A percentile compares a stretch with the other conserved stretches of the same genome.
Evolutionary conservation across 1,284 basidiomycete genomes (phyloP).

Genomic region (Psilocybe mexicana): DNA sequence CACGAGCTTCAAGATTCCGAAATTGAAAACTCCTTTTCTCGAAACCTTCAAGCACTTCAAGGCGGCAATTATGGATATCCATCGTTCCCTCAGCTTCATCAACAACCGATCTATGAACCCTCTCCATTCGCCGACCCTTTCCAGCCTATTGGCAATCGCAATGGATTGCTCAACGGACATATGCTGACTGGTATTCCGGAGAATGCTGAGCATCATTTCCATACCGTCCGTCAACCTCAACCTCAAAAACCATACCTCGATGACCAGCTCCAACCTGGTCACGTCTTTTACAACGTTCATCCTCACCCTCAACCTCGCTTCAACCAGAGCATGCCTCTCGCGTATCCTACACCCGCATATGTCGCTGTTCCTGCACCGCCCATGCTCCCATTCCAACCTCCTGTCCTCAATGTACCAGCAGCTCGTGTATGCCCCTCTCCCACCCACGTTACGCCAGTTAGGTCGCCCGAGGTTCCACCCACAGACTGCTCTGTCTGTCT

Average conservation of each 20-base stretch:
- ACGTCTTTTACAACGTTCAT: conserved; percentile 19
- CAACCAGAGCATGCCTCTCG: conserved; percentile 19
- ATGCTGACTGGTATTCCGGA: conserved; percentile 37
- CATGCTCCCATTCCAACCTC: conserved; percentile 28
- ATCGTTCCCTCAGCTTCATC: conserved; percentile 28
- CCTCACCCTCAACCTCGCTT: conserved; percentile 20
- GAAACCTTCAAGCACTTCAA: conserved; percentile 27
- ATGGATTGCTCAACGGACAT: conserved; percentile 23
- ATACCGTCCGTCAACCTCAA: conserved; percentile 28
- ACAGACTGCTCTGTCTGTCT: conserved; percentile 41
- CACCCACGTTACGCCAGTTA: conserved; percentile 6
- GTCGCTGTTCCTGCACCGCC: conserved; percentile 26
- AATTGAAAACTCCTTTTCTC: conserved; percentile 31
- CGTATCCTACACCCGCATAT: conserved; percentile 25
- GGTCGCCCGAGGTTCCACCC: conserved; percentile 16
- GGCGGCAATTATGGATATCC: conserved; percentile 35
- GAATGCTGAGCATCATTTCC: conserved; percentile 42
- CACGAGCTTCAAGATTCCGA: conserved; percentile 30
- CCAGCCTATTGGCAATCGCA: conserved; percentile 22
- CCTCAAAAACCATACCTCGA: conserved; percentile 22
- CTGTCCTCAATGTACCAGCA: conserved; percentile 8
- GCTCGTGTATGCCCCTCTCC: conserved; percentile 13
- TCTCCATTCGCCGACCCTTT: conserved; percentile 38
- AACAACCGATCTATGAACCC: conserved; percentile 39
- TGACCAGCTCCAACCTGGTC: conserved; percentile 21